Evolutionary conservation across 805 yeast genomes (phyloP), one percentile per base, ranked within the genome.

Genomic region (Zygoascus bituminiphila): DNA sequence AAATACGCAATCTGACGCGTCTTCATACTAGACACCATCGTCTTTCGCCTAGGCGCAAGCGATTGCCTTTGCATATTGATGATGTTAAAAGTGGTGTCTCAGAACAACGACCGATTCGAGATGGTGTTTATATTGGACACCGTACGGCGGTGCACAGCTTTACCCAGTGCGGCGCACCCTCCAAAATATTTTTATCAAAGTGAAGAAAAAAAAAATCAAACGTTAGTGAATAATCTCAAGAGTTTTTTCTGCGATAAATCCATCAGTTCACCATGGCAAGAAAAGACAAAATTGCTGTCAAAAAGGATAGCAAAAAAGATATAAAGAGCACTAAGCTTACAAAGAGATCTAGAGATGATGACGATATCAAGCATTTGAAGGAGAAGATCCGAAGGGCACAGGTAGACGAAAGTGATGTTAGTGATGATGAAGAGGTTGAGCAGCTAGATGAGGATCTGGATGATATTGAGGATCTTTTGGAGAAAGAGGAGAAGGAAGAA

Each of bases 1-100:
- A 76, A 62, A 54, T 74, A 77, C 31, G 77, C 66, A 48, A 77
- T 57, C 54, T 78, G 81, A 5, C 79, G 66, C 46, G 54, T 37
- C 43, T 52, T 54, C 37, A 53, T 26, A 10, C 40, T 51, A 19
- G 51, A 40, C 17, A 52, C n/a, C 12, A 46, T 42, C 20, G 51
- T 51, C 24, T 44, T 50, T 19, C 50, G 39, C 8, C 50, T 14
- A 17, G 51, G 44, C 14, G 47, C 44, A 4, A 45, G 14, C 20
- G 25, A 21, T 17, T 38, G 44, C 17, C 39, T 12, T 10, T 36
- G 39, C 39, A 36, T 36, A 12, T 12, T 36, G 20, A 9, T n/a
- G 10, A 19, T 5, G 2, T 15, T 36, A 12, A 3, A 17, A 5
- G 3, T 36, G 21, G 4, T 14, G 39, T 5, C 9, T 36, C n/a